Evolutionary conservation across 768 basidiomycete species (phyloP), one percentile per base, ranked within the genome.

Genomic region (Podaxis sp.): DNA sequence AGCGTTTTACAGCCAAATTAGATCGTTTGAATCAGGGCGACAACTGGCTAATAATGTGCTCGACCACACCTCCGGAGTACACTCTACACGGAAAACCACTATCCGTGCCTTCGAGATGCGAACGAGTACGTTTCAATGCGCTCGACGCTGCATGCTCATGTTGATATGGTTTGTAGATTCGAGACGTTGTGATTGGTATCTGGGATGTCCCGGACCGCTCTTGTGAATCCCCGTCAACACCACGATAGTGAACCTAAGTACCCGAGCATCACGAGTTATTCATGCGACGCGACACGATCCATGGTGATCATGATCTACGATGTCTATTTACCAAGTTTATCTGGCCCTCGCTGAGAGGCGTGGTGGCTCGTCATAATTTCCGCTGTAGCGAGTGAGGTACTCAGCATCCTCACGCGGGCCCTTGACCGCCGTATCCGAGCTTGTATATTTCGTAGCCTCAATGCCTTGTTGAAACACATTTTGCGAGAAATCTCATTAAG

Each of bases 11-110:
- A 5, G 58, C 58, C 13, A 13, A 30, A 22, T 39, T 59, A 28
- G 58, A 59, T 40, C 46, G 17, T 3, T 49, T 51, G 28, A 59
- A 39, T 39, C 58, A 13, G 36, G 33, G 24, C 6, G 58, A 59
- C 24, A 22, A 51, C 24, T 59, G 58, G 58, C 24, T 38, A 17
- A 59, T 52, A 51, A 59, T 59, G 58, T 59, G 58, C 24, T 51
- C 58, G 0, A 59, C 58, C 3, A 59, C 58, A 11, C 58, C 58
- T 2, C 2, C 49, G 12, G 36, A 49, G 3, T 51, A 51, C 13
- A 9, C 17, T 33, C 22, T 59, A 19, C 26, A 59, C 15, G 58
- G 49, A 8, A 52, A 59, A 38, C 15, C 4, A 11, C 22, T 59
- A 8, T 49, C 58, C 3, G n/a, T 49, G 1, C 58, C 58, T 28